Conservation (phyloP, 1,284 basidiomycete genomes). For the Marasmius sp. region DNA sequence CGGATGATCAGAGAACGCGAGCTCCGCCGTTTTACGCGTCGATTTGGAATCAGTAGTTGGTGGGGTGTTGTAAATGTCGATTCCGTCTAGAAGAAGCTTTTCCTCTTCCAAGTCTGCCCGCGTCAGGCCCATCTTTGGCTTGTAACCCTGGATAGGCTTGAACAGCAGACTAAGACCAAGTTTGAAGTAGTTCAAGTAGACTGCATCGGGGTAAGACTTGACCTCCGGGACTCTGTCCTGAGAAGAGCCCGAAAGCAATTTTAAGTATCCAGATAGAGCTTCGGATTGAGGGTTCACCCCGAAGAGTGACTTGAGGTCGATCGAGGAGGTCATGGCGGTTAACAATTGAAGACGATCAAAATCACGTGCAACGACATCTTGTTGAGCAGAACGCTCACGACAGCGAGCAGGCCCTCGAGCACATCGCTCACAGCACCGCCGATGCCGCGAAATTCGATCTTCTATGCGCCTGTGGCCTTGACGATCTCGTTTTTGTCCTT, state of each 20-base stretch:
- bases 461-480: conserved; percentile 17
- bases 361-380: conserved; percentile 5
- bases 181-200: conserved; percentile 81
- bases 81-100: conserved; percentile 59
- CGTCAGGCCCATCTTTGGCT: conserved; percentile 45
- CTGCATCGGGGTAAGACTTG: conserved; percentile 77
- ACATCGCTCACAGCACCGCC: not conserved
- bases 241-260: conserved; percentile 31
- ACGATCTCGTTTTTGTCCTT: conserved; percentile 15
- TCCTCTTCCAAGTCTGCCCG: conserved; percentile 49
- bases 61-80: conserved; percentile 79
- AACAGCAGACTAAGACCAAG: conserved; percentile 82
- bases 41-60: conserved; percentile 24
- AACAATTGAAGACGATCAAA: conserved; percentile 12
- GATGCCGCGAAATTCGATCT: conserved; percentile 8
- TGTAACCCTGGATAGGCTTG: conserved; percentile 59
- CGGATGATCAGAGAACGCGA: conserved; percentile 56
- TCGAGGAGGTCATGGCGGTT: conserved; percentile 8
- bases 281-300: conserved; percentile 44
- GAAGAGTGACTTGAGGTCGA: conserved; percentile 39
- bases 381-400: too few species aligned
- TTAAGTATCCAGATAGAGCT: conserved; percentile 43
- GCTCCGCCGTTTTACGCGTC: conserved; percentile 35
- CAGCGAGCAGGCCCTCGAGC: too few species aligned
- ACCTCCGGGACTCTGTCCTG: conserved; percentile 49